Evolutionary conservation across 2,329 filamentous ascomycete genomes (phyloP).

Genomic region (Trichoderma endophyticum): DNA sequence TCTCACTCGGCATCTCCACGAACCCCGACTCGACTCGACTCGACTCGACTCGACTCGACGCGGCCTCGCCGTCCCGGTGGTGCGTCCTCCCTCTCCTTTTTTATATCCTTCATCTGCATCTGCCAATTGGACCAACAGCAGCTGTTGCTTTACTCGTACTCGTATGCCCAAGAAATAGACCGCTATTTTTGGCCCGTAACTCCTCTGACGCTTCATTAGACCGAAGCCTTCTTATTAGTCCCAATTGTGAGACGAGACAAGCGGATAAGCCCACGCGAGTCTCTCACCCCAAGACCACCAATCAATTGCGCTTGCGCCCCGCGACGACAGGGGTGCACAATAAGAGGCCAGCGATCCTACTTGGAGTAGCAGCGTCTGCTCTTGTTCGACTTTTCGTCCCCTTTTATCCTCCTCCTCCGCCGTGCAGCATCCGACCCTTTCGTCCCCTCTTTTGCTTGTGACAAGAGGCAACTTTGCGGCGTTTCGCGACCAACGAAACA

Average conservation of each 20-base stretch:
- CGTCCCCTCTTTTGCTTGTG: background rate
- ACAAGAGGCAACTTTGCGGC: background rate
- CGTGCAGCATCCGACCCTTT: background rate
- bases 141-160: background rate
- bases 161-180: background rate
- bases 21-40: background rate
- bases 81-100: background rate
- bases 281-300: constrained; percentile 6
- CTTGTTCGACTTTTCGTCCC: background rate
- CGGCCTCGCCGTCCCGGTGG: background rate
- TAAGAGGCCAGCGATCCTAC: constrained; percentile 11
- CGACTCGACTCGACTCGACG: background rate
- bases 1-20: background rate
- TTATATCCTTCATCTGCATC: background rate
- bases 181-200: background rate
- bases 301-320: constrained; percentile 15
- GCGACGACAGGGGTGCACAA: constrained; percentile 4
- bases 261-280: constrained; percentile 14
- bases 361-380: background rate
- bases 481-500: background rate
- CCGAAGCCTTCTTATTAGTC: constrained; percentile 2
- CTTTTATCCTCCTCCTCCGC: constrained; percentile 1
- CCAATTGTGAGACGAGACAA: constrained; percentile 5
- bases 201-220: background rate
- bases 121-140: background rate